Evolutionary conservation across 352 stramenopile genomes (phyloP), one percentile per base, ranked within the genome.

Genomic region (Phytophthora multivora): DNA sequence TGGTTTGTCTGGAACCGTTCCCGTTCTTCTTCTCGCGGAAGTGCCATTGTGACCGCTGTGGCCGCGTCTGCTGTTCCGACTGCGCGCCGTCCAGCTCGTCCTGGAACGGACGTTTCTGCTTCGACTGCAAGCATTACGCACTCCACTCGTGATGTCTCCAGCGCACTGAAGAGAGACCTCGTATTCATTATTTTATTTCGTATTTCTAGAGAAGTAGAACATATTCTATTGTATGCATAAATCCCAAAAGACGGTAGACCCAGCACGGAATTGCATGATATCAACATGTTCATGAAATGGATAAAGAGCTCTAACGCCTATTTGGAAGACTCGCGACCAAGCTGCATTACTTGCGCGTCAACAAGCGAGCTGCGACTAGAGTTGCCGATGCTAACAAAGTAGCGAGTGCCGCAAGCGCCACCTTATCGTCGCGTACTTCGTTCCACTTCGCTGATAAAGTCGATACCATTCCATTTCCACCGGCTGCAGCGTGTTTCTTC

Each of bases 81-180:
- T 93, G 84, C 56, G 83, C 78, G 19, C 80, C 76, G 0, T 76
- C 79, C 15, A 89, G 75, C 40, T 87, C 80, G 28, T 83, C 79
- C 15, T 90, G 81, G 81, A 88, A 89, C 28, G 82, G 80, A 23
- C 77, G 73, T 35, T 89, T 86, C 46, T 91, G 82, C 63, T 91
- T 91, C 25, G 79, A 91, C 71, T 91, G 82, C 67, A 88, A 88
- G 35, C 80, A 89, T 64, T 89, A 88, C 59, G 72, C 86, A 33
- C 79, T 88, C 53, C 67, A 79, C 19, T 64, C 51, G 18, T 82
- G 73, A 70, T 42, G 28, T 26, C 8, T 18, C 8, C 5, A 5
- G 15, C 26, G 31, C 39, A n/a, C 16, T 13, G 47, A 53, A 30
- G 26, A 30, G 26, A 40, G 5, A 33, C 33, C 51, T 31, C 35